Base-by-base conservation (phyloP, 2,329 filamentous ascomycete species). In the Exophiala spinifera region DNA sequence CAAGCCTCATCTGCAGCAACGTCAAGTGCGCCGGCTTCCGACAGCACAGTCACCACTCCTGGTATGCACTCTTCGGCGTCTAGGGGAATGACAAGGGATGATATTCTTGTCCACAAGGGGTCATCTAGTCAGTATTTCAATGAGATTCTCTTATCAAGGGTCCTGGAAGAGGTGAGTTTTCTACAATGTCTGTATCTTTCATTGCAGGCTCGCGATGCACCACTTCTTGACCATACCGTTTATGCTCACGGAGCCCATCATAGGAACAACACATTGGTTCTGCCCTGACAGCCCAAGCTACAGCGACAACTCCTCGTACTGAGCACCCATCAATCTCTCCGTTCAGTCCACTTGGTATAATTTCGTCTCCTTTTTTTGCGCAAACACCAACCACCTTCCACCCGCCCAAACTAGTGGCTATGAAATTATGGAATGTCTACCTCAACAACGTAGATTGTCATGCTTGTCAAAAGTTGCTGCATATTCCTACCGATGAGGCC, bases 371-470 rank as follows among this genome's bases (percentile, higher is more conserved):
- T 14, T 19, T 6, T 14, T 31, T 40, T 21, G 23, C 50, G 15
- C 43, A 46, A 19, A 4, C 50, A 40, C 43, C 33, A n/a, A 37
- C 20, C 4, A 19, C 14, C 8, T 46, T 47, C 15, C 50, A 53
- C 20, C 50, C 51, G 8, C 25, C 51, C 10, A 49, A 47, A 46
- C 23, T 37, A 28, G 50, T 53, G 23, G 54, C 54, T 8, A 43
- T 40, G 15, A 53, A 19, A 36, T 46, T 57, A 13, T 61, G 59
- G 59, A 51, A 61, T 21, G 49, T 53, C 11, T 61, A 57, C 34
- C 31, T 53, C 17, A 33, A 60, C 23, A 53, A 56, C 14, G 56
- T 63, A 17, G 53, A 61, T 17, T 47, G 50, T 20, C 42, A 49
- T 31, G 42, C 49, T 19, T 40, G 39, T 46, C n/a, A 51, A 46